Conservation (phyloP, 2,329 filamentous ascomycete genomes). For the Cladosporium sp. region DNA sequence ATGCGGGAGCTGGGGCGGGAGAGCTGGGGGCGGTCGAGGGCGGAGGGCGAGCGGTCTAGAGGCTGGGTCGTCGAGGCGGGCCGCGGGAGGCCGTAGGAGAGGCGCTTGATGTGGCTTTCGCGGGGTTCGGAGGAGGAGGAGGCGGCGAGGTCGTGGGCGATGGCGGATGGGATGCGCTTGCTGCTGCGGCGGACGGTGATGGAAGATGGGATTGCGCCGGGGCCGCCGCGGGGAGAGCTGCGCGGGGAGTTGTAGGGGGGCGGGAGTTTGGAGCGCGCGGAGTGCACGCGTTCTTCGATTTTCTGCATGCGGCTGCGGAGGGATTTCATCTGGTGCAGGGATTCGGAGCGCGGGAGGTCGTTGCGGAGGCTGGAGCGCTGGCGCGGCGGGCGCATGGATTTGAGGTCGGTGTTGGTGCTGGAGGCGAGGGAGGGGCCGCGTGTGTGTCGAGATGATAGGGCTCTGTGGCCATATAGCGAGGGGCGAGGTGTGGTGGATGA, state of each 20-base stretch:
- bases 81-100: constrained; percentile 44
- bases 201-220: constrained; percentile 42
- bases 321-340: constrained; percentile 84
- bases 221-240: constrained; percentile 59
- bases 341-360: constrained; percentile 56
- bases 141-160: constrained; percentile 6
- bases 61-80: constrained; percentile 13
- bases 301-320: constrained; percentile 97
- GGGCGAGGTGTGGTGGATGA: constrained; percentile 49
- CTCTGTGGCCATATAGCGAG: constrained; percentile 28
- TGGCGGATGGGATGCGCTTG: constrained; percentile 49
- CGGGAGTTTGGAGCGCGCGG: constrained; percentile 83
- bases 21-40: constrained; percentile 27
- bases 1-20: constrained; percentile 70
- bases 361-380: constrained; percentile 30
- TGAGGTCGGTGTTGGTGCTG: constrained; percentile 21
- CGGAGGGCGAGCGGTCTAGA: constrained; percentile 20
- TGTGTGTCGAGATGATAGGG: constrained; percentile 40
- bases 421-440: constrained; percentile 51
- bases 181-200: constrained; percentile 61
- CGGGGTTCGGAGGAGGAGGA: constrained; percentile 8
- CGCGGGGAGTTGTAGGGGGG: constrained; percentile 75
- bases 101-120: constrained; percentile 35
- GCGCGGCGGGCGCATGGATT: constrained; percentile 35
- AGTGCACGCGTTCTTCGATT: constrained; percentile 87